These are phyloP conservation scores for Silybum marianum DNA, from an alignment of 129 eudicot species.

Conservation along the genomic window DNA sequence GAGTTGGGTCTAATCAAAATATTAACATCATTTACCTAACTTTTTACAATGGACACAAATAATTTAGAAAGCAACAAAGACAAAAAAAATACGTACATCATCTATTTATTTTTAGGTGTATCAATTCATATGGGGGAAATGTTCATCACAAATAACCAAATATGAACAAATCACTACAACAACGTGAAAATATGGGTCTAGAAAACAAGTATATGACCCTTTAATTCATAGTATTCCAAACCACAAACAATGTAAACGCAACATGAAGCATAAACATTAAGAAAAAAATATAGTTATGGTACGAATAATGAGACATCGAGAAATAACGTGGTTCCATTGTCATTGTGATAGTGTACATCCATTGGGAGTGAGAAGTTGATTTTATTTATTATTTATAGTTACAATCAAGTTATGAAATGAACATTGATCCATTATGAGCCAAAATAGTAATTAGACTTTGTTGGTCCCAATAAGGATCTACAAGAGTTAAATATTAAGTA, in stretches of 20 bases:
- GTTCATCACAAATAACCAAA: neutral
- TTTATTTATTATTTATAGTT: too few relatives aligned
- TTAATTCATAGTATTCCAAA: neutral
- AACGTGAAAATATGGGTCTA: neutral
- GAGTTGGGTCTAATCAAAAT: neutral
- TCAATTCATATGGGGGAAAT: neutral
- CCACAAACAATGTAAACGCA: neutral
- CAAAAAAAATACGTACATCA: neutral
- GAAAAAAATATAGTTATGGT: neutral
- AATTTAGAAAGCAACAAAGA: neutral
- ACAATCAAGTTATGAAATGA: too few relatives aligned
- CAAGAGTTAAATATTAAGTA: too few relatives aligned
- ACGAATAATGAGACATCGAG: neutral
- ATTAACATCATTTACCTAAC: neutral
- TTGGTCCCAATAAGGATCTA: too few relatives aligned
- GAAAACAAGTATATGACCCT: neutral
- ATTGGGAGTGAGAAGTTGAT: too few relatives aligned
- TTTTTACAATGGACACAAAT: too few relatives aligned
- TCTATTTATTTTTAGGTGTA: neutral
- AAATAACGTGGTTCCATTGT: too few relatives aligned
- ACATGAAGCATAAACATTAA: neutral
- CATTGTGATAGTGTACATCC: too few relatives aligned
- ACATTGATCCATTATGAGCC: too few relatives aligned
- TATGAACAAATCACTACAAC: neutral
- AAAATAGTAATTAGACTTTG: too few relatives aligned